Percentiles rank a stretch among this genome's conserved stretches.
Conservation (phyloP, 2,329 filamentous ascomycete genomes). For the Neurospora sp. region DNA sequence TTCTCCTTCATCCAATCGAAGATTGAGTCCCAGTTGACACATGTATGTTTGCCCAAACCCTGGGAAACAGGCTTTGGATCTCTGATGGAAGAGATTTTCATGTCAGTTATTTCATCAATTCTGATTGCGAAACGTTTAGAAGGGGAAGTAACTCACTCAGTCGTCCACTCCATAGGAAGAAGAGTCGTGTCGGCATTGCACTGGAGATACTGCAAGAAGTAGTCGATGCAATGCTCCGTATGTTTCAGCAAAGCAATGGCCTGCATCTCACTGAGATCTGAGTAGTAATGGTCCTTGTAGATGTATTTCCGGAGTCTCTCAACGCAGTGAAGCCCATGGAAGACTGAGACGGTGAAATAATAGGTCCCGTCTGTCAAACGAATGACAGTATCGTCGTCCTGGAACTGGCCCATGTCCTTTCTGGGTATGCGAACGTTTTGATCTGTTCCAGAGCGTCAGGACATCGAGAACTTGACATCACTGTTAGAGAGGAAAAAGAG, state of each 20-base stretch:
- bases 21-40: constrained; percentile 15
- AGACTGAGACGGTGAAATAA: constrained; percentile 1
- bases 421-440: neutral
- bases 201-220: constrained; percentile 5
- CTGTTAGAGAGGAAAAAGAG: neutral
- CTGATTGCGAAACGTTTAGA: too few relatives aligned
- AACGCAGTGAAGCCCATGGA: constrained; percentile 3
- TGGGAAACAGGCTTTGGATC: neutral
- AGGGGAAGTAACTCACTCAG: neutral
- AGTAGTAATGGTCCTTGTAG: constrained; percentile 3
- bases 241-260: neutral
- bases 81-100: neutral
- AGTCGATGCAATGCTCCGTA: constrained; percentile 4
- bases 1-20: constrained; percentile 15
- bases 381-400: neutral
- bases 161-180: constrained; percentile 2
- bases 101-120: neutral
- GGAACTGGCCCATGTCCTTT: neutral
- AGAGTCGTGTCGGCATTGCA: constrained; percentile 5
- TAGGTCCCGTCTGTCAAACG: constrained; percentile 1
- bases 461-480: neutral
- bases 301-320: neutral
- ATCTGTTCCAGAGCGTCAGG: neutral
- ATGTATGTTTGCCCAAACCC: neutral
- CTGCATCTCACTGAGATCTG: neutral